A percentile compares a stretch with the other conserved stretches of the same genome.
Evolutionary conservation across 805 yeast species (phyloP).

Genomic region (Candida sonorensis): DNA sequence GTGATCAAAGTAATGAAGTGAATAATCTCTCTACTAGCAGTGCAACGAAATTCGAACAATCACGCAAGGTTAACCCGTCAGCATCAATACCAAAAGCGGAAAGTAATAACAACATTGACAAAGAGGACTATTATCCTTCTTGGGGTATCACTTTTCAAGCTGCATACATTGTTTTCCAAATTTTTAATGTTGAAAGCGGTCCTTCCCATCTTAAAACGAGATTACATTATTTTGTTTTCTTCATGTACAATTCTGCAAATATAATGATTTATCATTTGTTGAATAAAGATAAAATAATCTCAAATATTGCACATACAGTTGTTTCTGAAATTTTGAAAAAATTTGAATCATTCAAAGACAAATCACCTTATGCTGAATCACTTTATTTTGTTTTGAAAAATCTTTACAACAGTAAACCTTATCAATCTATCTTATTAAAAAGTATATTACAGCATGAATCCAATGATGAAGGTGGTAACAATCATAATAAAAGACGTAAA

Average conservation of each 20-base stretch:
- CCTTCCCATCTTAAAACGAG: slow-evolving; percentile 36
- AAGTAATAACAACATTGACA: slow-evolving; percentile 13
- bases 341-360: slow-evolving; percentile 4
- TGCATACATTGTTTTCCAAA: slow-evolving; percentile 64
- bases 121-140: slow-evolving; percentile 51
- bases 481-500: too few species aligned
- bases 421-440: slow-evolving; percentile 9
- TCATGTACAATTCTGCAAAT: slow-evolving; percentile 38
- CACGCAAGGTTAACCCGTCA: too few species aligned
- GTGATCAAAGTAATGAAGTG: too few species aligned
- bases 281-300: slow-evolving; percentile 26
- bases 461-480: background rate
- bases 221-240: slow-evolving; percentile 30
- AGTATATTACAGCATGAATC: background rate
- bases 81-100: slow-evolving; percentile 12
- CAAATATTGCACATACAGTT: slow-evolving; percentile 30
- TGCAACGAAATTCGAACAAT: too few species aligned
- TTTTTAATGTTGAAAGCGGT: slow-evolving; percentile 38
- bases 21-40: too few species aligned
- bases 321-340: slow-evolving; percentile 17
- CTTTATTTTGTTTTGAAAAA: slow-evolving; percentile 6
- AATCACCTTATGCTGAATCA: slow-evolving; percentile 6
- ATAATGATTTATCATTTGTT: slow-evolving; percentile 58
- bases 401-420: slow-evolving; percentile 9
- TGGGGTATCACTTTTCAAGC: slow-evolving; percentile 81